Evolutionary conservation across 2,329 filamentous ascomycete species (phyloP).

Genomic region (Penicillium italicum): DNA sequence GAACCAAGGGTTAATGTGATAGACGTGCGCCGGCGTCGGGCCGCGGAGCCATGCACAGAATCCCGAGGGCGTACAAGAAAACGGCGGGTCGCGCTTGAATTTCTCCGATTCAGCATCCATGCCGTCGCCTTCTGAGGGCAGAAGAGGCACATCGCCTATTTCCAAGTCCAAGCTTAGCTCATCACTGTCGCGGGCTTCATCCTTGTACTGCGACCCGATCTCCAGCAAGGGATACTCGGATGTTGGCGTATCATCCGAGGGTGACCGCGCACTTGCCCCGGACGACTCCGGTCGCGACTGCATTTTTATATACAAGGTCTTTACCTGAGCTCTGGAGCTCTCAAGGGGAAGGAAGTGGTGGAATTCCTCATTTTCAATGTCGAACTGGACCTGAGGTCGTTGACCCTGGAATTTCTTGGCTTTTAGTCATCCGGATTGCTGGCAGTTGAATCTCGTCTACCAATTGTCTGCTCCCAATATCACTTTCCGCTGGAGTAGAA

Average conservation of each 20-base stretch:
- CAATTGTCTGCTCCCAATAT: no score
- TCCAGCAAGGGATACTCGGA: slow-evolving; percentile 3
- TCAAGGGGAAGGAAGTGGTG: neutral
- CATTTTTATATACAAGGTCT: slow-evolving; percentile 1
- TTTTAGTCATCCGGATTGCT: slow-evolving; percentile 5
- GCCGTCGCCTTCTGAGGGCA: slow-evolving; percentile 7
- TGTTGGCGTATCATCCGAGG: neutral
- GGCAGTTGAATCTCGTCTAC: no score
- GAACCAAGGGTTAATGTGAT: slow-evolving; percentile 35
- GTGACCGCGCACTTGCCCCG: neutral
- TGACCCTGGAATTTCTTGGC: slow-evolving; percentile 1
- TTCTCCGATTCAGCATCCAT: neutral
- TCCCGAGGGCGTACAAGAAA: slow-evolving; percentile 24
- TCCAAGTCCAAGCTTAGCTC: slow-evolving; percentile 19
- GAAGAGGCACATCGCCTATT: slow-evolving; percentile 18
- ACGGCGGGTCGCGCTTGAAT: slow-evolving; percentile 13
- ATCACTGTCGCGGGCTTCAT: slow-evolving; percentile 11
- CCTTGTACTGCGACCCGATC: slow-evolving; percentile 1
- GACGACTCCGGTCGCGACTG: slow-evolving; percentile 5
- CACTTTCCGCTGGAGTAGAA: no score
- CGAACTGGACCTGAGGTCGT: neutral
- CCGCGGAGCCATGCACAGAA: slow-evolving; percentile 30
- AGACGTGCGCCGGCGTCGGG: slow-evolving; percentile 31
- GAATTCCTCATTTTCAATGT: neutral
- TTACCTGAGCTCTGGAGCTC: neutral